These are phyloP conservation scores for Solanum hybrid DNA, from an alignment of 305 asterid species.

Conservation along the genomic window DNA sequence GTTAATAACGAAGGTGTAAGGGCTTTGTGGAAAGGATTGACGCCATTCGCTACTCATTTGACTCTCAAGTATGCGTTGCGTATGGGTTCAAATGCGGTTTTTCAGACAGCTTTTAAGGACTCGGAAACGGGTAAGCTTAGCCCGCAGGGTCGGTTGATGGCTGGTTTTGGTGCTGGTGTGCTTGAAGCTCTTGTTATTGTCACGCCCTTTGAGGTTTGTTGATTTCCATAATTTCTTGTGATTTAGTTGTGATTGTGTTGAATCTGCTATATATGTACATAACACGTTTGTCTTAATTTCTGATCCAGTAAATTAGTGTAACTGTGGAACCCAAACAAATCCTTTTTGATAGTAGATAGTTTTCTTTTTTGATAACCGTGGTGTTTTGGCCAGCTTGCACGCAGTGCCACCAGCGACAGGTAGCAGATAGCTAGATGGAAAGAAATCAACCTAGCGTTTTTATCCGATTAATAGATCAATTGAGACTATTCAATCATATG, in stretches of 20 bases:
- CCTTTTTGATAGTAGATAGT: background rate
- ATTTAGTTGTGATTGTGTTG: background rate
- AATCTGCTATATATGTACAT: background rate
- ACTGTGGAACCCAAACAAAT: background rate
- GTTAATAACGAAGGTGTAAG: slow-evolving; percentile 55
- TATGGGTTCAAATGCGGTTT: slow-evolving; percentile 93
- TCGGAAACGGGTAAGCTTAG: slow-evolving; percentile 66
- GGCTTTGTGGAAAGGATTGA: slow-evolving; percentile 94
- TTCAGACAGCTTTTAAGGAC: slow-evolving; percentile 79
- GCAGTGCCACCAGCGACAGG: background rate
- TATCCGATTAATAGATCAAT: background rate
- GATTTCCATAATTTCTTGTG: background rate
- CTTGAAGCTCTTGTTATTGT: slow-evolving; percentile 91
- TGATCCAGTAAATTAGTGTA: background rate
- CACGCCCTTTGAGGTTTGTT: slow-evolving; percentile 89
- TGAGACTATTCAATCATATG: background rate
- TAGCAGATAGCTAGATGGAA: background rate
- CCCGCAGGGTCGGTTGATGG: slow-evolving; percentile 52
- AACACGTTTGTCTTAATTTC: background rate
- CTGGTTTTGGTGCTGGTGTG: slow-evolving; percentile 98
- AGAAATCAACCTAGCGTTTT: background rate
- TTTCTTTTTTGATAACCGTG: background rate
- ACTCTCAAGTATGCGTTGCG: slow-evolving; percentile 87
- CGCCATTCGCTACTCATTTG: slow-evolving; percentile 91
- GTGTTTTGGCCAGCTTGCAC: background rate